Conservation (phyloP, 2,329 filamentous ascomycete species). For the Aspergillus pseudotamarii region DNA sequence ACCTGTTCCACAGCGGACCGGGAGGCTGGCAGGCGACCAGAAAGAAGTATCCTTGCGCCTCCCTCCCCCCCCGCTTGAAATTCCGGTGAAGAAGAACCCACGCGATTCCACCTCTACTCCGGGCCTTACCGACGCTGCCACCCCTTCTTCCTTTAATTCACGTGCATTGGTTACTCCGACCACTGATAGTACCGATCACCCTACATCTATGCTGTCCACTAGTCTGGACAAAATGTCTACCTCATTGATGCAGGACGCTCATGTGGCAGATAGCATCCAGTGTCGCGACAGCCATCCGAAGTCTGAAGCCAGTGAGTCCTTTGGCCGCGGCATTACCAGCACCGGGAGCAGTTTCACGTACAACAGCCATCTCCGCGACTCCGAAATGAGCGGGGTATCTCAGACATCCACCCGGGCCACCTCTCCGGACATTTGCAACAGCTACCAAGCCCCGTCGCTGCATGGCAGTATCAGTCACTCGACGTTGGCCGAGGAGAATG, state of each 20-base stretch:
- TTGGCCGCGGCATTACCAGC: constrained; percentile 72
- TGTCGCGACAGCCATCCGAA: constrained; percentile 38
- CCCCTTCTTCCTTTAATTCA: constrained; percentile 48
- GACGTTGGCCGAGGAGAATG: constrained; percentile 70
- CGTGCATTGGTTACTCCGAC: constrained; percentile 40
- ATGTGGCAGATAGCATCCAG: constrained; percentile 30
- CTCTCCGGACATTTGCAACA: constrained; percentile 70
- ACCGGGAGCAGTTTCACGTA: constrained; percentile 79
- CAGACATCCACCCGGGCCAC: constrained; percentile 85
- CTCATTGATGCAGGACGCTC: constrained; percentile 28
- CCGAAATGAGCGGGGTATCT: constrained; percentile 77
- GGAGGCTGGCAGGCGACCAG: constrained; percentile 20
- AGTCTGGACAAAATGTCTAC: constrained; percentile 32
- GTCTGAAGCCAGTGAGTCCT: constrained; percentile 35
- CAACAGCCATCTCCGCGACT: constrained; percentile 71
- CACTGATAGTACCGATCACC: constrained; percentile 29
- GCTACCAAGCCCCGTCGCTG: constrained; percentile 62
- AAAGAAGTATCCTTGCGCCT: constrained; percentile 42
- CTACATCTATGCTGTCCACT: constrained; percentile 29
- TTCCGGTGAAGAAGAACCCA: constrained; percentile 36
- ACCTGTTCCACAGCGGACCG: constrained; percentile 23
- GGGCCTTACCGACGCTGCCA: constrained; percentile 39
- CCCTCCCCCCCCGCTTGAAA: constrained; percentile 50
- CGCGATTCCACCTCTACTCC: constrained; percentile 38
- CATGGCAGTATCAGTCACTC: constrained; percentile 70